A percentile compares a stretch with the other conserved stretches of the same genome.
Conservation (phyloP, 345 rosid species). For the Heritiera littoralis region DNA sequence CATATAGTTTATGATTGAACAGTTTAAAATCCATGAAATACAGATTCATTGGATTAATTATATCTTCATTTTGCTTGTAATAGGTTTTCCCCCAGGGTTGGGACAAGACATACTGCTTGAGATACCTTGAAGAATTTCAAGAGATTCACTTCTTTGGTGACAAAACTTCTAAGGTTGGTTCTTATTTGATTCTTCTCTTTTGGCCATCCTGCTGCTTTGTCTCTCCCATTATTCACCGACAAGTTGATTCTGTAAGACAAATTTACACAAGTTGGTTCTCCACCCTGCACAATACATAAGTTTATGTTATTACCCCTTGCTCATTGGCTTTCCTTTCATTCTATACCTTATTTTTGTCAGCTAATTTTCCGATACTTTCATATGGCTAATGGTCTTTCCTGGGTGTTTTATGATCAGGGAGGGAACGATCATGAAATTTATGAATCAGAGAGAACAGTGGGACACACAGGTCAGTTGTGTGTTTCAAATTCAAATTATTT, state of each 20-base stretch:
- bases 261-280: neutral
- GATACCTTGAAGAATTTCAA: slow-evolving; percentile 67
- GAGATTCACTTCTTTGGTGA: slow-evolving; percentile 99
- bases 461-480: slow-evolving; percentile 73
- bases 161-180: slow-evolving; percentile 86
- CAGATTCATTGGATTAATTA: neutral
- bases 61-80: slow-evolving; percentile 20
- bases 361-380: neutral
- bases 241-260: neutral
- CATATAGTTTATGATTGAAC: slow-evolving; percentile 19
- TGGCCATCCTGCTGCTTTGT: neutral
- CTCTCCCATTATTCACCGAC: neutral
- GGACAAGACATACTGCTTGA: slow-evolving; percentile 99
- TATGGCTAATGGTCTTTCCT: neutral
- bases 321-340: neutral
- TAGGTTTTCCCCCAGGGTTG: slow-evolving; percentile 97
- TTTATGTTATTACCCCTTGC: neutral
- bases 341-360: neutral
- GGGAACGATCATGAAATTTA: slow-evolving; percentile 92
- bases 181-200: neutral
- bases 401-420: slow-evolving; percentile 52
- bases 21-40: neutral
- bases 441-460: slow-evolving; percentile 77
- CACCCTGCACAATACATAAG: neutral
- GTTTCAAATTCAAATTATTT: slow-evolving; percentile 11